These are phyloP conservation scores for Malus fusca DNA, from an alignment of 306 rosid species.

Conservation along the genomic window DNA sequence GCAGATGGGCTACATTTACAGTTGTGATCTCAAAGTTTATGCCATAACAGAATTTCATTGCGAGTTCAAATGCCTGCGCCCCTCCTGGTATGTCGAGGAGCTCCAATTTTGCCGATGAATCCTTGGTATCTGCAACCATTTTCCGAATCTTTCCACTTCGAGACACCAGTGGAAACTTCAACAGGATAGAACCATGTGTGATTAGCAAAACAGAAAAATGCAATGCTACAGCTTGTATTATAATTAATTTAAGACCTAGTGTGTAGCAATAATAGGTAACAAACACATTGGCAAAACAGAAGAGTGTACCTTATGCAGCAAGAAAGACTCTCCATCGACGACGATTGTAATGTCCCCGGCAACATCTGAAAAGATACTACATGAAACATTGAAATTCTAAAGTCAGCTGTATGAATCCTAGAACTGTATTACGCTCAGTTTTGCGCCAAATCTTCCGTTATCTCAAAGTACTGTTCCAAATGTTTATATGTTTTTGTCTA, in stretches of 20 bases:
- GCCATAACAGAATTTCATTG: slow-evolving; percentile 82
- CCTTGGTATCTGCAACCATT: slow-evolving; percentile 69
- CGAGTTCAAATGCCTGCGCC: slow-evolving; percentile 64
- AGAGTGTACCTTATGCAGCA: slow-evolving; percentile 68
- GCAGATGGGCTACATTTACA: slow-evolving; percentile 56
- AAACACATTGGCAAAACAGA: not conserved
- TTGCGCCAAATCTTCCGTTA: too few species aligned
- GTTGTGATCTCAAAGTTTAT: slow-evolving; percentile 78
- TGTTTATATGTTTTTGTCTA: not conserved
- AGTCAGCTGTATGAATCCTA: too few species aligned
- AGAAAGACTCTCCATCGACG: slow-evolving; percentile 74
- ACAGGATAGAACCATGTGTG: not conserved
- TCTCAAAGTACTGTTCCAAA: not conserved
- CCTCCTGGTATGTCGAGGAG: slow-evolving; percentile 75
- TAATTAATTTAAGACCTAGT: not conserved
- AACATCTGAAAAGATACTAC: slow-evolving; percentile 84
- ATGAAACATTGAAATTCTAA: not conserved
- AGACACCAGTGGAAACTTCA: slow-evolving; percentile 78
- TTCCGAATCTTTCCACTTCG: slow-evolving; percentile 79
- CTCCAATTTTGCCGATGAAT: slow-evolving; percentile 49
- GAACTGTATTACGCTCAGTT: too few species aligned
- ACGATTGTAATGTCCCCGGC: slow-evolving; percentile 81
- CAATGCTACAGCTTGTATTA: not conserved
- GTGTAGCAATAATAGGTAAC: too few species aligned
- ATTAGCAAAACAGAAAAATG: not conserved